phyloP scores from a whole-genome alignment of 768 basidiomycete genomes.

The Tylopilus plumbeoviolaceoides region DNA sequence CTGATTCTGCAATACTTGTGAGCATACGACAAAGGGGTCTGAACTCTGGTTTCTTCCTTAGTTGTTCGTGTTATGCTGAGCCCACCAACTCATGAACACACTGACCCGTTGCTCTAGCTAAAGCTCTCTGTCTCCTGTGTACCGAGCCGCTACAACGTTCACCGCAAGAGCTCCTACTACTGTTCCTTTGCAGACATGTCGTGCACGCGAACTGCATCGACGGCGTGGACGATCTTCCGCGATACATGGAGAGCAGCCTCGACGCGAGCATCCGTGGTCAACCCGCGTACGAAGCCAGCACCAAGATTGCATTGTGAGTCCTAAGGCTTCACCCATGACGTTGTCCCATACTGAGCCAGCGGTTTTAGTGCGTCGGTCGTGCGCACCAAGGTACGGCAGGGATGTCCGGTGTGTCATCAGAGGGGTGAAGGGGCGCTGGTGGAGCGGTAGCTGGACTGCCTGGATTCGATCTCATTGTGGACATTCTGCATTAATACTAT shows the following conservation, averaged over 20 bases:
- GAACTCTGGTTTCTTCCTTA: slow-evolving; percentile 73
- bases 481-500: slow-evolving; percentile 15
- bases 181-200: slow-evolving; percentile 87
- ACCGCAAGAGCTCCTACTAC: slow-evolving; percentile 56
- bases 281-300: slow-evolving; percentile 47
- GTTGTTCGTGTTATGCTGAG: too few species aligned
- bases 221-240: slow-evolving; percentile 60
- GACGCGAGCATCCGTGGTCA: slow-evolving; percentile 39
- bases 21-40: slow-evolving; percentile 69
- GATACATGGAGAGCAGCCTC: slow-evolving; percentile 50
- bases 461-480: slow-evolving; percentile 11
- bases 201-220: slow-evolving; percentile 78
- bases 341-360: background rate
- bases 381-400: slow-evolving; percentile 55
- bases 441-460: background rate
- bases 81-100: too few species aligned
- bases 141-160: slow-evolving; percentile 50
- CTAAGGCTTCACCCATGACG: background rate
- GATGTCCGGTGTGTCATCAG: slow-evolving; percentile 77
- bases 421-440: slow-evolving; percentile 42
- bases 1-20: slow-evolving; percentile 75
- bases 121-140: slow-evolving; percentile 67
- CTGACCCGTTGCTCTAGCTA: slow-evolving; percentile 40
- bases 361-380: slow-evolving; percentile 64
- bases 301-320: slow-evolving; percentile 76